Conservation (phyloP, 1,284 basidiomycete genomes). For the Heterobasidion irregulare region DNA sequence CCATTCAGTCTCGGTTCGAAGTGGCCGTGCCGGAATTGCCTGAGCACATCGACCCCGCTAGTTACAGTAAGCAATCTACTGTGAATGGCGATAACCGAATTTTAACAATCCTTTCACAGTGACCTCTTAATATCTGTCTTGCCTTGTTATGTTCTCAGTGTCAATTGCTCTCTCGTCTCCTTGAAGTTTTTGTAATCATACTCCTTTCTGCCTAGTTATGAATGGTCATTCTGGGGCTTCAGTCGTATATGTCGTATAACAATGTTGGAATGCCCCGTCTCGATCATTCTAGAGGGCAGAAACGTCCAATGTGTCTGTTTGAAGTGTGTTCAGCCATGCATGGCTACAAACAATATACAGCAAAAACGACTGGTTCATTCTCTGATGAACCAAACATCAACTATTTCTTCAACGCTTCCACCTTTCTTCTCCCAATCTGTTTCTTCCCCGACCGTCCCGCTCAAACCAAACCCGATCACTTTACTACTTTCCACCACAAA, state of each 20-base stretch:
- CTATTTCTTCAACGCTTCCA: too few species aligned
- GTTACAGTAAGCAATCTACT: slow-evolving; percentile 61
- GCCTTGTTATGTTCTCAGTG: not conserved
- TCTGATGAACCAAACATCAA: too few species aligned
- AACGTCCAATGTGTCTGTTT: too few species aligned
- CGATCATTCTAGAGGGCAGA: too few species aligned
- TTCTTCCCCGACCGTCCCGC: too few species aligned
- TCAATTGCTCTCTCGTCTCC: not conserved
- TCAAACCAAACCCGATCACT: not conserved
- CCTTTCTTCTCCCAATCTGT: too few species aligned
- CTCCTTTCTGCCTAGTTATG: not conserved
- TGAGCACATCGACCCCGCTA: slow-evolving; percentile 86
- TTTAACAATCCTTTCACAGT: slow-evolving; percentile 16
- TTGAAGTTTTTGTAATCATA: not conserved
- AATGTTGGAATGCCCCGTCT: too few species aligned
- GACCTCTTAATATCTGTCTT: slow-evolving; percentile 25
- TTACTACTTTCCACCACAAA: slow-evolving; percentile 12
- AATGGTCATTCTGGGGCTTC: not conserved
- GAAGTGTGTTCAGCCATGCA: too few species aligned
- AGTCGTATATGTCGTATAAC: too few species aligned
- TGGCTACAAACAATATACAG: too few species aligned
- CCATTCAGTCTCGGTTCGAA: slow-evolving; percentile 89
- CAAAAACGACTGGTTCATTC: too few species aligned
- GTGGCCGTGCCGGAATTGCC: slow-evolving; percentile 90
- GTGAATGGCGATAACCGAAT: slow-evolving; percentile 2